A percentile compares a stretch with the other conserved stretches of the same genome.
Evolutionary conservation across 805 yeast species (phyloP).

Genomic region (Saturnispora hagleri): DNA sequence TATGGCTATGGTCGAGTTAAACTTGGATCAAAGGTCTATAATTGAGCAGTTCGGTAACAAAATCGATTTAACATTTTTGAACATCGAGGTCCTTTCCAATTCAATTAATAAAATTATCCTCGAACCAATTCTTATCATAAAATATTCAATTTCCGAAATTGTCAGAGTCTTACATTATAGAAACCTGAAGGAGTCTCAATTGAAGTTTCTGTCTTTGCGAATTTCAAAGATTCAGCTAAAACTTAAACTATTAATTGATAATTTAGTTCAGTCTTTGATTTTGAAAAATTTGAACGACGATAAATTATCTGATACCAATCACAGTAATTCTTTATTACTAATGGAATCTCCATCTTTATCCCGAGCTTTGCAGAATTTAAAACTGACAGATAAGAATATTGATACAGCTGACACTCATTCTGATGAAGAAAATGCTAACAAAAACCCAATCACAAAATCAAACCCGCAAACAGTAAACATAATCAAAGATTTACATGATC

Average conservation of each 20-base stretch:
- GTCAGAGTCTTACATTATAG: constrained; percentile 39
- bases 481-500: constrained; percentile 16
- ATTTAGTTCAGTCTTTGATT: constrained; percentile 9
- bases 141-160: constrained; percentile 35
- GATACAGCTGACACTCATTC: neutral
- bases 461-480: constrained; percentile 11
- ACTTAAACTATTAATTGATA: constrained; percentile 20
- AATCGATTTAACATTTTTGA: constrained; percentile 41
- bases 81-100: constrained; percentile 36
- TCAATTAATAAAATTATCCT: constrained; percentile 35
- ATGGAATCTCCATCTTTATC: constrained; percentile 28
- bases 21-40: constrained; percentile 18
- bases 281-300: constrained; percentile 11
- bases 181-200: constrained; percentile 44
- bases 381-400: neutral
- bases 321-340: neutral
- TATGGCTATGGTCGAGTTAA: constrained; percentile 36
- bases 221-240: constrained; percentile 31
- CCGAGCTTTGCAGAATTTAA: constrained; percentile 21
- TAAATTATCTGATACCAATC: neutral
- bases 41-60: constrained; percentile 47
- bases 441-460: constrained; percentile 4
- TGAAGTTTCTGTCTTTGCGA: constrained; percentile 32
- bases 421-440: neutral
- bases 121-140: constrained; percentile 42